Percentiles rank a stretch among this genome's conserved stretches.
Conservation (phyloP, 305 asterid species). For the Rubia peregrina region DNA sequence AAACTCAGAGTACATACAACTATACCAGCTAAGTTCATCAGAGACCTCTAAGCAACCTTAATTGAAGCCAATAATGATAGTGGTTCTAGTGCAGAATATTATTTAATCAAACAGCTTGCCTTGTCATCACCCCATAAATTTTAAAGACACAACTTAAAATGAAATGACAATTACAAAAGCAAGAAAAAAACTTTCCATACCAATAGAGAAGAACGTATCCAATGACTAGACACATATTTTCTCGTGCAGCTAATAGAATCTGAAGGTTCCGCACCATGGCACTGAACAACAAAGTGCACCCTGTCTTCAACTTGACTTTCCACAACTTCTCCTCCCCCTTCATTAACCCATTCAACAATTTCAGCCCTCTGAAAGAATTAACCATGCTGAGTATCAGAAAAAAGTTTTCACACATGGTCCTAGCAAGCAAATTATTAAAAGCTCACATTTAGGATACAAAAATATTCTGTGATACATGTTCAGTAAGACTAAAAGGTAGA, state of each 20-base stretch:
- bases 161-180: not conserved
- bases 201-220: conserved; percentile 84
- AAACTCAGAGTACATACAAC: not conserved
- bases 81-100: not conserved
- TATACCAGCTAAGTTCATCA: not conserved
- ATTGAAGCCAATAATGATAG: not conserved
- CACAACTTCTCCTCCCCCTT: conserved; percentile 82
- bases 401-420: conserved; percentile 9
- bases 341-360: conserved; percentile 63
- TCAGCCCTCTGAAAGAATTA: conserved; percentile 60
- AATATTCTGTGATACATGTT: not conserved
- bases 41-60: not conserved
- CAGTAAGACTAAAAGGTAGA: not conserved
- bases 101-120: not conserved
- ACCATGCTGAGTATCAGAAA: conserved; percentile 15
- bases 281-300: conserved; percentile 64
- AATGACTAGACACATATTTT: conserved; percentile 70
- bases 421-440: conserved; percentile 8
- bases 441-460: not conserved
- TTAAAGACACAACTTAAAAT: not conserved
- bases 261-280: conserved; percentile 56
- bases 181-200: conserved; percentile 29
- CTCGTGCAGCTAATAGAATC: conserved; percentile 26
- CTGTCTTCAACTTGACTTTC: conserved; percentile 43
- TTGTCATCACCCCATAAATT: not conserved